Base-by-base conservation (phyloP, 2,329 filamentous ascomycete genomes). In the Helotiales sp. region DNA sequence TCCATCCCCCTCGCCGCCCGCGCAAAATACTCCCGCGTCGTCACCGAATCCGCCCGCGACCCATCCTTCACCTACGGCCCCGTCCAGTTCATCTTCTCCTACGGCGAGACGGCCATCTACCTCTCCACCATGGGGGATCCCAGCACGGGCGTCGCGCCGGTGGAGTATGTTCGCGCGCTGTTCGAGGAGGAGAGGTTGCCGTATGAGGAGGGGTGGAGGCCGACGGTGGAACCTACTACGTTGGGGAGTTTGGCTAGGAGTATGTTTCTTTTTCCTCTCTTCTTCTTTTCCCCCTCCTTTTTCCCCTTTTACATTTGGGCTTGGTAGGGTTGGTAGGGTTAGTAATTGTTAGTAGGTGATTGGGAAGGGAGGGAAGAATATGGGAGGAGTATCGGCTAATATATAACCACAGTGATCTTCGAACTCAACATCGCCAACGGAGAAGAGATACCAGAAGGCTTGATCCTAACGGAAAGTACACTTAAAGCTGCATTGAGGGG, bases 181-280 rank as follows among this genome's bases (percentile, higher is more conserved):
- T 56, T 59, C 40, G 57, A 56, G 38, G 31, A 59, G 24, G 52
- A 55, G 52, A 52, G 53, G 19, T 42, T 59, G 9, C 57, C 52
- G 8, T 54, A 54, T 53, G 27, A 54, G 22, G 40, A 44, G 24
- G 53, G 57, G 9, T 60, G 54, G 57, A 54, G 40, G 36, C 53
- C 53, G 17, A 48, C 48, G 9, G 31, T 42, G 1, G 22, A 53
- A 19, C 22, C 38, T 22, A 57, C 49, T 46, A 48, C 29, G 27
- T 51, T 34, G 31, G 24, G 3, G 13, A 56, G 22, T 19, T 29
- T 57, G 10, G 40, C 48, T 10, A 33, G 31, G 3, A 60, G 46
- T 49, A 17, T 25, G 42, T 40, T 13, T n/a, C 34, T n/a, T n/a
- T n/a, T n/a, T n/a, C n/a, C n/a, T n/a, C n/a, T n/a, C n/a, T n/a